phyloP scores from a whole-genome alignment of 768 basidiomycete species.

The Hericium coralloides region DNA sequence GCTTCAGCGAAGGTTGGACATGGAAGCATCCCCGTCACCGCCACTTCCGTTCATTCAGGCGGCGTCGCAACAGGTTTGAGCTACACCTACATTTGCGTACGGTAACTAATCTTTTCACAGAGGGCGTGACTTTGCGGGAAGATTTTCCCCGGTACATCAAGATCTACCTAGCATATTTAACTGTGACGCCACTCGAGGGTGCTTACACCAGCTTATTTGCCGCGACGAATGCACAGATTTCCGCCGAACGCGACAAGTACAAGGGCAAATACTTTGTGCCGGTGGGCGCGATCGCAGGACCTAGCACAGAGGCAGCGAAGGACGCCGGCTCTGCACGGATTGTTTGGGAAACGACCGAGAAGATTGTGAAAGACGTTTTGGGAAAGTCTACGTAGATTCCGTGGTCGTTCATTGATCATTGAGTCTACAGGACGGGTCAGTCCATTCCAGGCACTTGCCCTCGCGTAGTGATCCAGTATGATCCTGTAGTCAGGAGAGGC shows the following conservation, averaged over 20 bases:
- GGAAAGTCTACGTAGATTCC: not conserved
- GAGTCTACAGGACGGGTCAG: too few relatives aligned
- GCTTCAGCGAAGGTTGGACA: not conserved
- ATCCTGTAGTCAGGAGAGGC: too few relatives aligned
- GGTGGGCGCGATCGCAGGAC: not conserved
- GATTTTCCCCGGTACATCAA: not conserved
- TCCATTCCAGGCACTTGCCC: too few relatives aligned
- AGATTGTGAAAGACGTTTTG: not conserved
- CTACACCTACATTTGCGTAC: not conserved
- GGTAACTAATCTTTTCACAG: not conserved
- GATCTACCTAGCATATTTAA: not conserved
- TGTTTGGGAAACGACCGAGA: not conserved
- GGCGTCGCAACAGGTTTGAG: not conserved
- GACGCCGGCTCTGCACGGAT: not conserved
- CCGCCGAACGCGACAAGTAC: not conserved
- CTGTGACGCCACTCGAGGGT: not conserved
- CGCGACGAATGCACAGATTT: not conserved
- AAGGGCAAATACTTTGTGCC: not conserved
- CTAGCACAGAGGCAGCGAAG: not conserved
- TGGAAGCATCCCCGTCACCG: not conserved
- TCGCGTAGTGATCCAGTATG: too few relatives aligned
- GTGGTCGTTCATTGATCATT: too few relatives aligned
- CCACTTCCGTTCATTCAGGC: not conserved
- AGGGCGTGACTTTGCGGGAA: too few relatives aligned
- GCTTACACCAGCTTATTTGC: not conserved